phyloP scores from a whole-genome alignment of 2,329 filamentous ascomycete species.

The Fusarium albidum region DNA sequence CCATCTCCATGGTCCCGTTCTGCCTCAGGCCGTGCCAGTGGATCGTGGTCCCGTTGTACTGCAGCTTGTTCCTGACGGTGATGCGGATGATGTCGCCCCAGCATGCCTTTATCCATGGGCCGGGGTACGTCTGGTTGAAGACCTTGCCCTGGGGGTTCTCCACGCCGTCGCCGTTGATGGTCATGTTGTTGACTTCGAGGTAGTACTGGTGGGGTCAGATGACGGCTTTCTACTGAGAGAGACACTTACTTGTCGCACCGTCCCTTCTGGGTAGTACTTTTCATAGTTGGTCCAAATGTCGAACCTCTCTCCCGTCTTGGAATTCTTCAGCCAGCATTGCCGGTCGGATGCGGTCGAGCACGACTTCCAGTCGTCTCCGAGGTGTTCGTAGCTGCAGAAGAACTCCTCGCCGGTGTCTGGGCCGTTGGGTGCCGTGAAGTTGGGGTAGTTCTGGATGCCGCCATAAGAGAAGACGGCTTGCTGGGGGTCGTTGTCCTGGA shows the following conservation, averaged over 20 bases:
- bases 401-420: neutral
- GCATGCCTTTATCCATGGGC: conserved; percentile 7
- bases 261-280: neutral
- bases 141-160: conserved; percentile 1
- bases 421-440: conserved; percentile 1
- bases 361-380: neutral
- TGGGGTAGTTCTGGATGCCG: neutral
- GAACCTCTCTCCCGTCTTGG: neutral
- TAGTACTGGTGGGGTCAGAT: neutral
- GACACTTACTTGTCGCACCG: neutral
- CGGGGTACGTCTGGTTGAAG: conserved; percentile 5
- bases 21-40: conserved; percentile 21
- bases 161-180: conserved; percentile 1
- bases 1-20: conserved; percentile 9
- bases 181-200: neutral
- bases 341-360: neutral
- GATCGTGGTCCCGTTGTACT: conserved; percentile 6
- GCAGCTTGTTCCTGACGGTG: conserved; percentile 2
- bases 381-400: neutral
- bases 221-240: too few relatives aligned
- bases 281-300: neutral
- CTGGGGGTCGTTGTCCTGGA: neutral
- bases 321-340: conserved; percentile 2
- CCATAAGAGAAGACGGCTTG: conserved; percentile 3
- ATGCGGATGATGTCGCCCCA: conserved; percentile 2